Percentiles rank a stretch among this genome's conserved stretches.
Evolutionary conservation across 1,139 yeast genomes (phyloP).

Genomic region (Arxiozyma heterogenica): DNA sequence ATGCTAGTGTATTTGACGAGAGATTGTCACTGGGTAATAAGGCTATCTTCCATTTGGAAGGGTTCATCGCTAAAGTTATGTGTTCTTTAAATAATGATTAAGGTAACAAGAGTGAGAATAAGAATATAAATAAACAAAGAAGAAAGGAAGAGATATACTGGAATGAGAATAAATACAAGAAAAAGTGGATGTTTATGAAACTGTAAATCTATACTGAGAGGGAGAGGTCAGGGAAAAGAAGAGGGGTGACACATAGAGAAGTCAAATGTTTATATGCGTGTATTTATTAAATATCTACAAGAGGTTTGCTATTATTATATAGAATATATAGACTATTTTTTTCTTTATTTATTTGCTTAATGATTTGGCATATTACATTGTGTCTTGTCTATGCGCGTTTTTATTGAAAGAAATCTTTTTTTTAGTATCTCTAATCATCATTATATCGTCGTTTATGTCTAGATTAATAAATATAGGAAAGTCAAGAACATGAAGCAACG

Average conservation of each 20-base stretch:
- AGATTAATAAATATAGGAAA: constrained; percentile 6
- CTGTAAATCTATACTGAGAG: background rate
- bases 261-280: background rate
- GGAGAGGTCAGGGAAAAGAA: background rate
- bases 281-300: background rate
- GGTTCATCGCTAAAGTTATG: constrained; percentile 85
- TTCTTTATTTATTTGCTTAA: constrained; percentile 2
- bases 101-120: too few species aligned
- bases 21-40: constrained; percentile 79
- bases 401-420: too few species aligned
- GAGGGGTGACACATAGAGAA: background rate
- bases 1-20: constrained; percentile 76
- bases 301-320: background rate
- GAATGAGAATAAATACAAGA: background rate
- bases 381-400: too few species aligned
- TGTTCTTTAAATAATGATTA: constrained; percentile 17
- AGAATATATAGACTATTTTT: background rate
- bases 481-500: constrained; percentile 4
- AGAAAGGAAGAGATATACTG: background rate
- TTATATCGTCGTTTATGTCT: too few species aligned
- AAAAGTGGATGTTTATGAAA: background rate
- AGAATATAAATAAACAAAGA: too few species aligned
- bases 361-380: too few species aligned
- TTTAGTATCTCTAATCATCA: too few species aligned
- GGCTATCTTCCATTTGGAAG: constrained; percentile 90